A percentile compares a stretch with the other conserved stretches of the same genome.
phyloP scores from a whole-genome alignment of 116 monocot species.

The Dioscorea cayenensis region DNA sequence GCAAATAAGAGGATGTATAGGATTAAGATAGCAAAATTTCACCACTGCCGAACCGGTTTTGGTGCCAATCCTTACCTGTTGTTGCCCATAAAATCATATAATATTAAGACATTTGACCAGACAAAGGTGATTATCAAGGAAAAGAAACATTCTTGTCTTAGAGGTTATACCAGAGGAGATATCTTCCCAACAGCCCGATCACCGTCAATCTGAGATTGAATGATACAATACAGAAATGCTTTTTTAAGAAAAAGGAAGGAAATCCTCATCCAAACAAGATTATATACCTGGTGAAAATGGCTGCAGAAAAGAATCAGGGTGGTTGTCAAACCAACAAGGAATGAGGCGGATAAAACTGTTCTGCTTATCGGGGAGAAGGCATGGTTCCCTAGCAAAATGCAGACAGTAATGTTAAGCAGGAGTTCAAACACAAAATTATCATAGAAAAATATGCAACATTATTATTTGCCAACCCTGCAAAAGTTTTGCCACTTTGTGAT shows the following conservation, averaged over 20 bases:
- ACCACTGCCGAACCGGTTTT: conserved; percentile 57
- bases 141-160: not conserved
- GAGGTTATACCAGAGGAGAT: conserved; percentile 77
- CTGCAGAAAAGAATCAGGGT: conserved; percentile 97
- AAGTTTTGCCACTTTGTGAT: conserved; percentile 37
- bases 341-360: conserved; percentile 50
- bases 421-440: not conserved
- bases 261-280: not conserved
- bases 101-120: not conserved
- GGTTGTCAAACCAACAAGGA: conserved; percentile 92
- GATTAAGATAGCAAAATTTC: conserved; percentile 31
- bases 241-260: not conserved
- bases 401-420: not conserved
- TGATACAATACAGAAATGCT: not conserved
- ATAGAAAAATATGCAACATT: not conserved
- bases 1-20: conserved; percentile 52
- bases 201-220: conserved; percentile 63
- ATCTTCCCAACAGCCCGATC: conserved; percentile 83
- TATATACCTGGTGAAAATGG: conserved; percentile 94
- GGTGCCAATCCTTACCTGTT: conserved; percentile 86
- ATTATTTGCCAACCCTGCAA: conserved; percentile 21
- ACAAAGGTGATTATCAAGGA: not conserved
- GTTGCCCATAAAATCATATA: conserved; percentile 7
- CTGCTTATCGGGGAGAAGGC: conserved; percentile 39
- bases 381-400: conserved; percentile 28